A percentile compares a stretch with the other conserved stretches of the same genome.
Evolutionary conservation across 2,329 filamentous ascomycete species (phyloP).

Genomic region (Apiospora hydei): DNA sequence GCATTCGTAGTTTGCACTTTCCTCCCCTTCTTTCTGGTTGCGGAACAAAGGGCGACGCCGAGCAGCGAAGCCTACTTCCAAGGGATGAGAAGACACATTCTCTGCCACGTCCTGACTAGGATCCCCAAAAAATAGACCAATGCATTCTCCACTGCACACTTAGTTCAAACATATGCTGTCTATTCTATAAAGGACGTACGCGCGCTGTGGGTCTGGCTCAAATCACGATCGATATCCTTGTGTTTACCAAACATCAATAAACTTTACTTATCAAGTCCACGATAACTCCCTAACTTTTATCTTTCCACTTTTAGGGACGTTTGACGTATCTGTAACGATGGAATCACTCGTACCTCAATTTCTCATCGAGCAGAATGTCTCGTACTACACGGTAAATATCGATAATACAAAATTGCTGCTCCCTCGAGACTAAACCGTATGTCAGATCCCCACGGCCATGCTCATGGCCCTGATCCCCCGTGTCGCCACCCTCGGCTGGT

Average conservation of each 20-base stretch:
- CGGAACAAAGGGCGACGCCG: not conserved
- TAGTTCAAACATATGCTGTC: too few relatives aligned
- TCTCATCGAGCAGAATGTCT: slow-evolving; percentile 1
- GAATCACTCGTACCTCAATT: not conserved
- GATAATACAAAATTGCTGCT: too few relatives aligned
- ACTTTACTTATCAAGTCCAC: too few relatives aligned
- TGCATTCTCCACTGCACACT: too few relatives aligned
- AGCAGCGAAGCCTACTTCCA: not conserved
- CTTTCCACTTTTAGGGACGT: too few relatives aligned
- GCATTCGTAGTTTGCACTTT: not conserved
- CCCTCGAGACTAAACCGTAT: not conserved
- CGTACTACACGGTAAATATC: not conserved
- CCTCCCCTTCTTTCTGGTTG: not conserved
- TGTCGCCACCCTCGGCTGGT: not conserved
- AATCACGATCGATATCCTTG: not conserved
- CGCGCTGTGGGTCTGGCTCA: not conserved
- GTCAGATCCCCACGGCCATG: not conserved
- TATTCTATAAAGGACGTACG: too few relatives aligned
- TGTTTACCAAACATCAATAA: not conserved
- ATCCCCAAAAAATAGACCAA: too few relatives aligned
- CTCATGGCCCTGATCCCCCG: not conserved
- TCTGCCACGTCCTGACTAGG: too few relatives aligned
- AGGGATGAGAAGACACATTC: not conserved
- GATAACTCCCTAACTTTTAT: too few relatives aligned
- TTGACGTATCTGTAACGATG: not conserved